phyloP scores from a whole-genome alignment of 495 filamentous ascomycete species.

The Delitschia confertaspora region DNA sequence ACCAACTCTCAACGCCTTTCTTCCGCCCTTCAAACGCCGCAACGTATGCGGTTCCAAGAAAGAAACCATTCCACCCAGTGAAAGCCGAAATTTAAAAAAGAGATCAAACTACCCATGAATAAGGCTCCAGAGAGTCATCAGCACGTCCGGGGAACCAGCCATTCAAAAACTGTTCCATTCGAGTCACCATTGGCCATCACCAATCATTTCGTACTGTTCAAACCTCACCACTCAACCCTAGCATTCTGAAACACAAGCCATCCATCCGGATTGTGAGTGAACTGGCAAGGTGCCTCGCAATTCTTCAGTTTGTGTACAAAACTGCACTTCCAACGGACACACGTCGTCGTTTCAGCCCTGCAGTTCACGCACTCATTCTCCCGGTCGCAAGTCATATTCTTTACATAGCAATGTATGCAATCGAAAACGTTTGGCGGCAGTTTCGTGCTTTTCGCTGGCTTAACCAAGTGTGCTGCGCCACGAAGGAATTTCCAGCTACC shows the following conservation, averaged over 20 bases:
- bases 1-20: too few species aligned
- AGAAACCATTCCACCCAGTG: too few species aligned
- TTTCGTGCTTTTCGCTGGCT: not conserved
- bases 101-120: too few species aligned
- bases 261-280: constrained; percentile 10
- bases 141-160: too few species aligned
- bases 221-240: constrained; percentile 15
- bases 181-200: too few species aligned
- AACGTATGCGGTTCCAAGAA: too few species aligned
- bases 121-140: too few species aligned
- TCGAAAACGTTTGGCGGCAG: constrained; percentile 4
- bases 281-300: constrained; percentile 10
- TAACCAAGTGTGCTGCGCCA: constrained; percentile 6
- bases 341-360: constrained; percentile 2
- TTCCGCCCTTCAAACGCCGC: too few species aligned
- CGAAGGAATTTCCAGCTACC: not conserved
- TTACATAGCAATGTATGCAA: constrained; percentile 16
- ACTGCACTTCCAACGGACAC: constrained; percentile 13
- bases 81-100: too few species aligned
- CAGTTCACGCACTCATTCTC: constrained; percentile 6
- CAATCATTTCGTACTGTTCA: too few species aligned
- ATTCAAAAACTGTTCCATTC: too few species aligned
- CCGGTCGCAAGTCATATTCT: constrained; percentile 11
- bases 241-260: constrained; percentile 10
- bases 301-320: not conserved